Evolutionary conservation across 306 rosid genomes (phyloP).

Genomic region (Aeschynomene evenia): DNA sequence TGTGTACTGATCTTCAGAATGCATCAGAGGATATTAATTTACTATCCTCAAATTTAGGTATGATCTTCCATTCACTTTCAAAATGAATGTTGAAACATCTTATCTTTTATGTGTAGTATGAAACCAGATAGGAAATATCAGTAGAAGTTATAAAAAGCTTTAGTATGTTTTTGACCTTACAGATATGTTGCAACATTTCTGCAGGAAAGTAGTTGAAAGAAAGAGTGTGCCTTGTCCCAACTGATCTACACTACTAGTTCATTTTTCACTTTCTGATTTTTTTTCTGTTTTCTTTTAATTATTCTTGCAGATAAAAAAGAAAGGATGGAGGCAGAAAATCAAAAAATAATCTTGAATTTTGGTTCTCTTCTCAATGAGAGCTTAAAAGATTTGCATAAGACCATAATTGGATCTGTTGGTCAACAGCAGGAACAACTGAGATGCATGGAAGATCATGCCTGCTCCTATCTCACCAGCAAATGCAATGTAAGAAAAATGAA

Average conservation of each 20-base stretch:
- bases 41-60: constrained; percentile 70
- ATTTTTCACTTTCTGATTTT: constrained; percentile 12
- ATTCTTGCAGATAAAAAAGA: constrained; percentile 62
- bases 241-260: constrained; percentile 5
- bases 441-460: constrained; percentile 71
- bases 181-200: not conserved
- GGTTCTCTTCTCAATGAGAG: constrained; percentile 66
- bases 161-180: not conserved
- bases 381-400: constrained; percentile 64
- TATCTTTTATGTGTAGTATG: not conserved
- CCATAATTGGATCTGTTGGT: constrained; percentile 65
- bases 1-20: constrained; percentile 62
- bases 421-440: constrained; percentile 74
- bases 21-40: constrained; percentile 71
- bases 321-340: constrained; percentile 69
- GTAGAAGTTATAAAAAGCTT: not conserved
- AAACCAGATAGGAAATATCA: not conserved
- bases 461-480: constrained; percentile 61
- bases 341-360: constrained; percentile 57
- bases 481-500: constrained; percentile 63
- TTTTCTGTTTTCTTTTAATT: too few species aligned
- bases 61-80: too few species aligned
- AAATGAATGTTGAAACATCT: constrained; percentile 8
- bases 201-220: not conserved
- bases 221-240: not conserved